Evolutionary conservation across 768 basidiomycete genomes (phyloP).

Genomic region (Rhodotorula taiwanensis): DNA sequence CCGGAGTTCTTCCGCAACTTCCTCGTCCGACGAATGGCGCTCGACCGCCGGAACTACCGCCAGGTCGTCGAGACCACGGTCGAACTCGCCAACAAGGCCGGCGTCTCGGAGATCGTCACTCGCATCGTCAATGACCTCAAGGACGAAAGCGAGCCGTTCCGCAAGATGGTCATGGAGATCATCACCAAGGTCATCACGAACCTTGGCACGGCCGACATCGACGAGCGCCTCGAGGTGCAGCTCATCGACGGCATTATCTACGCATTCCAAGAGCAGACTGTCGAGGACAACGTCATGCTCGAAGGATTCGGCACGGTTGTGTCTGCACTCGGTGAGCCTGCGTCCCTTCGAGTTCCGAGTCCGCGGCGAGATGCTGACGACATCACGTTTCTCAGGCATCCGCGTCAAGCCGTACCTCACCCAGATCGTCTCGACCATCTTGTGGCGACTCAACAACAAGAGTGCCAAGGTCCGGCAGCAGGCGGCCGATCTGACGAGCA

Average conservation of each 20-base stretch:
- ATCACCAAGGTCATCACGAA: conserved; percentile 92
- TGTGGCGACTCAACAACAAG: conserved; percentile 99
- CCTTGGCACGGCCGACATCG: conserved; percentile 93
- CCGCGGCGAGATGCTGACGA: too few species aligned
- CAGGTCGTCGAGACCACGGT: conserved; percentile 99
- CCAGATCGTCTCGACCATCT: conserved; percentile 95
- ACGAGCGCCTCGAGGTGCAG: conserved; percentile 86
- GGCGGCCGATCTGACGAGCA: conserved; percentile 95
- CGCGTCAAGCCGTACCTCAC: conserved; percentile 98
- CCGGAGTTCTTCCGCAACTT: conserved; percentile 99
- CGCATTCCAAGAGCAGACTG: conserved; percentile 98
- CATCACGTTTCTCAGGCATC: conserved; percentile 60
- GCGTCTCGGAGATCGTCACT: conserved; percentile 92
- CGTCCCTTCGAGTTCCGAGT: too few species aligned
- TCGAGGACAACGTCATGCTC: conserved; percentile 98
- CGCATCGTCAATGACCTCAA: conserved; percentile 81
- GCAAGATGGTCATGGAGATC: conserved; percentile 99
- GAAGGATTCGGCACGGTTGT: conserved; percentile 98
- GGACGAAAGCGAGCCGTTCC: conserved; percentile 50
- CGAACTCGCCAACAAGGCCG: conserved; percentile 93
- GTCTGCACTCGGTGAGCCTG: conserved; percentile 65
- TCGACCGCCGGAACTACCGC: conserved; percentile 89
- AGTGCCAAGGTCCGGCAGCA: conserved; percentile 98
- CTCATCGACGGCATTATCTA: conserved; percentile 98
- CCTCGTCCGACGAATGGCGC: conserved; percentile 77